A percentile compares a stretch with the other conserved stretches of the same genome.
These are phyloP conservation scores for Desmodesmus armatus DNA, from an alignment of 139 green algal genomes.

Conservation along the genomic window DNA sequence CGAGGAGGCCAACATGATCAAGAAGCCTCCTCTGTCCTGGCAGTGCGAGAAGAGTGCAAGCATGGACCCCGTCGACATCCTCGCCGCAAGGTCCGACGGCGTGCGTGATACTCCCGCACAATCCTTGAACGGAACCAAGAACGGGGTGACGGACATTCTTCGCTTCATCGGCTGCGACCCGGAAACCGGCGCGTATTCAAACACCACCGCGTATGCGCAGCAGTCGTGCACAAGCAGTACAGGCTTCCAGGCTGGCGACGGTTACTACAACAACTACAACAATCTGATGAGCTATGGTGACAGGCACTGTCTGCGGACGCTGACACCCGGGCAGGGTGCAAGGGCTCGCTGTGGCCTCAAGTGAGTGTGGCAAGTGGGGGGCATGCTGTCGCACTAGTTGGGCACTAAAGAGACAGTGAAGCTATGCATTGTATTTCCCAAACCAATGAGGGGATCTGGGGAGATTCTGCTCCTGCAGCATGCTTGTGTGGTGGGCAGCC, in stretches of 20 bases:
- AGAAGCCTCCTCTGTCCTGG: not conserved
- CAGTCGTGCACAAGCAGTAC: not conserved
- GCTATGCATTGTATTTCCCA: too few relatives aligned
- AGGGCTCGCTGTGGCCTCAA: constrained; percentile 20
- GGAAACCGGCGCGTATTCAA: not conserved
- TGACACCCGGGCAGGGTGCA: constrained; percentile 22
- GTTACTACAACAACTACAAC: constrained; percentile 23
- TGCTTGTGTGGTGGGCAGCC: too few relatives aligned
- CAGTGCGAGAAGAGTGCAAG: constrained; percentile 24
- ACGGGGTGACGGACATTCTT: not conserved
- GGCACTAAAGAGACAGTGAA: too few relatives aligned
- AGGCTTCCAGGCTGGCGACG: not conserved
- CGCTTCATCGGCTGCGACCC: constrained; percentile 21
- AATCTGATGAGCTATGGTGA: constrained; percentile 44
- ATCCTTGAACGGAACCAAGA: not conserved
- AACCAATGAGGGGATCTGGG: too few relatives aligned
- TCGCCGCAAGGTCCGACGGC: constrained; percentile 1
- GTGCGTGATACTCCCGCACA: constrained; percentile 25
- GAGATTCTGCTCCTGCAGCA: too few relatives aligned
- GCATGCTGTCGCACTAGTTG: too few relatives aligned
- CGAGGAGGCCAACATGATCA: not conserved
- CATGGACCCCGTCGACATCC: constrained; percentile 14
- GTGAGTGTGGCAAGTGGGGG: too few relatives aligned
- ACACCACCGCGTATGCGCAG: constrained; percentile 10
- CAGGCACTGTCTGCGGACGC: constrained; percentile 16